Percentiles rank a stretch among this genome's conserved stretches.
These are phyloP conservation scores for Linderniella brevidens DNA, from an alignment of 257 asterid genomes.

Conservation along the genomic window DNA sequence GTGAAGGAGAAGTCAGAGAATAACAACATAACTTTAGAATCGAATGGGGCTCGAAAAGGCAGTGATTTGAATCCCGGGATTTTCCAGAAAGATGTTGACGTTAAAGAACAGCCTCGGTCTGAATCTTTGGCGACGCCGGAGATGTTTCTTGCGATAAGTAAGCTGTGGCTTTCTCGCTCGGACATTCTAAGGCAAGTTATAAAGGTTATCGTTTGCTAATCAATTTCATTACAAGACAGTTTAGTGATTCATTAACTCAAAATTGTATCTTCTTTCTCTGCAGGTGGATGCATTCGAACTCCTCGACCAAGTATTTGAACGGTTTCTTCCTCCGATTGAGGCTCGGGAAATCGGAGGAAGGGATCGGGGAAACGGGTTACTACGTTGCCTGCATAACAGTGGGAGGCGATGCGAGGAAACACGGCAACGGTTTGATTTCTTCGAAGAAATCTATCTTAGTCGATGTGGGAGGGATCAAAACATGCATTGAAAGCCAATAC, in stretches of 20 bases:
- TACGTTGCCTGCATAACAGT: slow-evolving; percentile 55
- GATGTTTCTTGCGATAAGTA: slow-evolving; percentile 43
- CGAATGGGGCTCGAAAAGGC: not conserved
- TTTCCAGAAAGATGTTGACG: too few relatives aligned
- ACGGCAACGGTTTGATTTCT: too few relatives aligned
- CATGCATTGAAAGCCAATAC: slow-evolving; percentile 45
- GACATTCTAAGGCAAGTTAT: slow-evolving; percentile 47
- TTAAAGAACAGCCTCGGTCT: too few relatives aligned
- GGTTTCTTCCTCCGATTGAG: slow-evolving; percentile 70
- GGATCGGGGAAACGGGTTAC: slow-evolving; percentile 44
- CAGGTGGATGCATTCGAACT: slow-evolving; percentile 44
- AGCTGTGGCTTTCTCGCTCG: slow-evolving; percentile 53
- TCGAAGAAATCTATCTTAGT: slow-evolving; percentile 28
- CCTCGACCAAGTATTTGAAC: slow-evolving; percentile 24
- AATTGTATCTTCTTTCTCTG: slow-evolving; percentile 11
- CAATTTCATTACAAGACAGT: too few relatives aligned
- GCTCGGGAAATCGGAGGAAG: slow-evolving; percentile 42
- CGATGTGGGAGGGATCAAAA: slow-evolving; percentile 48
- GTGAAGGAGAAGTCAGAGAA: too few relatives aligned
- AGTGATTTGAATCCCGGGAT: slow-evolving; percentile 7
- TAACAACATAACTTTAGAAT: too few relatives aligned
- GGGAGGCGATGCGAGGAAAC: too few relatives aligned
- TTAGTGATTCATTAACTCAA: too few relatives aligned
- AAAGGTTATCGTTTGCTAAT: too few relatives aligned
- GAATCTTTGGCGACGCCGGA: slow-evolving; percentile 7